Evolutionary conservation across 2,329 filamentous ascomycete genomes (phyloP).

Genomic region (Fusarium guadeloupense): DNA sequence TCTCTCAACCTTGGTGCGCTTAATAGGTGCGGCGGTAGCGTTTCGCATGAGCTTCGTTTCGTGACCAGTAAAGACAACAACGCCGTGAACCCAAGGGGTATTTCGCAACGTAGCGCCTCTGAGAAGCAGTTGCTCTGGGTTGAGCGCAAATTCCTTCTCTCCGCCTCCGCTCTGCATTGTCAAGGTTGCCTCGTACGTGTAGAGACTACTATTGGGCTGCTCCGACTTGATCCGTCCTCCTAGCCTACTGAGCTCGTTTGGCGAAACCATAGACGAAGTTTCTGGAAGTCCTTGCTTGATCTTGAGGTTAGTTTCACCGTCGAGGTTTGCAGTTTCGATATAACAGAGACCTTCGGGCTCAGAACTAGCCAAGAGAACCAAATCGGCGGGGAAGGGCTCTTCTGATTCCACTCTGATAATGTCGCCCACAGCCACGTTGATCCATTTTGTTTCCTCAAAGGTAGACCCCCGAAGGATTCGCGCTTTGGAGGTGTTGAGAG

Average conservation of each 20-base stretch:
- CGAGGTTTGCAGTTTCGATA: conserved; percentile 97
- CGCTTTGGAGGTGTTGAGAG: conserved; percentile 88
- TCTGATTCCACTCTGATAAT: conserved; percentile 94
- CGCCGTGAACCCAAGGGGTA: conserved; percentile 95
- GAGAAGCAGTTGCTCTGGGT: conserved; percentile 91
- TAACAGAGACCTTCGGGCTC: conserved; percentile 98
- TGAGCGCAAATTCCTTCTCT: conserved; percentile 89
- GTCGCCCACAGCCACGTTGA: conserved; percentile 92
- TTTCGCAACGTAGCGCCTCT: conserved; percentile 94
- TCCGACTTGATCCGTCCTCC: conserved; percentile 91
- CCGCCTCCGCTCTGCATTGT: conserved; percentile 90
- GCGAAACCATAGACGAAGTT: conserved; percentile 86
- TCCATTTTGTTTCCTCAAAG: conserved; percentile 91
- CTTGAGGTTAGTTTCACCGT: conserved; percentile 98
- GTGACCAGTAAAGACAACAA: conserved; percentile 92
- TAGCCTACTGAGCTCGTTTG: conserved; percentile 83
- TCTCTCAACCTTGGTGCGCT: conserved; percentile 93
- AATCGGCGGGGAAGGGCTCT: conserved; percentile 91
- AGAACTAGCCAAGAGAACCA: conserved; percentile 91
- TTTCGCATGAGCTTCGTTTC: conserved; percentile 99
- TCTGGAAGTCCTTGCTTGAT: conserved; percentile 98
- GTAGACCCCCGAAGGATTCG: conserved; percentile 82
- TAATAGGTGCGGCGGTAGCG: conserved; percentile 95
- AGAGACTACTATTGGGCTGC: conserved; percentile 97
- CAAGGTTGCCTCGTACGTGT: conserved; percentile 96